Conservation (phyloP, 106 monocot species). For the Apostasia ramifera region DNA sequence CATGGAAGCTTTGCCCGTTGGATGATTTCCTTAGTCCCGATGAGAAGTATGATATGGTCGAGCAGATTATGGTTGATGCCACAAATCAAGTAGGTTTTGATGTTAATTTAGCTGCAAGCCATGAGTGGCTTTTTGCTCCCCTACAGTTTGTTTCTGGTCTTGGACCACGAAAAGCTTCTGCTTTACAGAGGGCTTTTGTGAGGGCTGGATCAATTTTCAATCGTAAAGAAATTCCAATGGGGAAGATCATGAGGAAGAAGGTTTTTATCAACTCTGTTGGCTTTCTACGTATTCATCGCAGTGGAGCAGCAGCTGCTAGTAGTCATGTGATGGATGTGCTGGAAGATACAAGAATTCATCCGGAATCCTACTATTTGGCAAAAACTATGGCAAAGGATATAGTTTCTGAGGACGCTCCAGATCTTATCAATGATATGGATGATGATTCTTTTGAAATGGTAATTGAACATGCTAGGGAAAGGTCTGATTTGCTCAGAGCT, state of each 20-base stretch:
- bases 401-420: slow-evolving; percentile 29
- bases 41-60: slow-evolving; percentile 91
- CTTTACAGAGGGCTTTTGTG: slow-evolving; percentile 74
- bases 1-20: slow-evolving; percentile 85
- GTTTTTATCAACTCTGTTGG: slow-evolving; percentile 83
- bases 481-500: slow-evolving; percentile 36
- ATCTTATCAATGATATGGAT: slow-evolving; percentile 63
- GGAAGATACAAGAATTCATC: slow-evolving; percentile 99
- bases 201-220: slow-evolving; percentile 64
- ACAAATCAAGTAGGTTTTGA: slow-evolving; percentile 93
- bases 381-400: slow-evolving; percentile 79
- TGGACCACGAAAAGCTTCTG: slow-evolving; percentile 85
- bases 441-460: slow-evolving; percentile 87
- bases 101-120: slow-evolving; percentile 86
- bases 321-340: slow-evolving; percentile 73
- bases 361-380: slow-evolving; percentile 90
- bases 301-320: slow-evolving; percentile 61
- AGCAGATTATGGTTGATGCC: slow-evolving; percentile 96
- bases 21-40: slow-evolving; percentile 79
- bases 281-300: slow-evolving; percentile 77
- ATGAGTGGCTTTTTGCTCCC: slow-evolving; percentile 94
- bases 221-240: slow-evolving; percentile 76
- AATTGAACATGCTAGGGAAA: slow-evolving; percentile 80
- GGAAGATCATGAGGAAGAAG: slow-evolving; percentile 68
- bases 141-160: slow-evolving; percentile 91